A percentile compares a stretch with the other conserved stretches of the same genome.
These are phyloP conservation scores for Brassica carinata DNA, from an alignment of 345 rosid species.

Conservation along the genomic window DNA sequence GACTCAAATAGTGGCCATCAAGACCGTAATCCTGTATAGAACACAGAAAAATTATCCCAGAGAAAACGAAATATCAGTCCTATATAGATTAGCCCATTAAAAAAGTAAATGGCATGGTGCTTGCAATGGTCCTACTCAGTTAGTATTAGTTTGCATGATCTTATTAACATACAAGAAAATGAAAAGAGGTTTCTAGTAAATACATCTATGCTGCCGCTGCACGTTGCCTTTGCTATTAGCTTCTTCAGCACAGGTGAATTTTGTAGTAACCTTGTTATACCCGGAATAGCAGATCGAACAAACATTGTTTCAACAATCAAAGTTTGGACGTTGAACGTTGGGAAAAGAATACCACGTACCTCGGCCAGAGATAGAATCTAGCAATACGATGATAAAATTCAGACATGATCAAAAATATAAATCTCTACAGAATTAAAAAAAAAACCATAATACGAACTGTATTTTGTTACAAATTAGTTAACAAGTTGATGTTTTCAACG, in stretches of 20 bases:
- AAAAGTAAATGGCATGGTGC: neutral
- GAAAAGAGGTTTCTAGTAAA: neutral
- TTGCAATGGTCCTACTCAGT: neutral
- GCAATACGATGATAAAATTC: neutral
- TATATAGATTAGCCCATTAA: neutral
- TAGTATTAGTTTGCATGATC: neutral
- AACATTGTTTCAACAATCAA: neutral
- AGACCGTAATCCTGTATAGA: neutral
- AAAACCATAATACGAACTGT: neutral
- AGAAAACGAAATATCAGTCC: neutral
- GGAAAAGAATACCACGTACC: neutral
- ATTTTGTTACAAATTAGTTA: neutral
- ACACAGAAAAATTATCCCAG: neutral
- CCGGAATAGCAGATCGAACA: neutral
- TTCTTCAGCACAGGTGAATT: neutral
- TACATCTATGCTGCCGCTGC: neutral
- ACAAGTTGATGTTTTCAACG: neutral
- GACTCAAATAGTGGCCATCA: neutral
- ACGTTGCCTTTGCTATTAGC: neutral
- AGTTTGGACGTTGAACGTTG: neutral
- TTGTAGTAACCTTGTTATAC: neutral
- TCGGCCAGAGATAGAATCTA: neutral
- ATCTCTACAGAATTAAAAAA: neutral
- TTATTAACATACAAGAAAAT: neutral
- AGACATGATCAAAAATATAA: neutral